Conservation (phyloP, 768 basidiomycete genomes). For the Amanita polypyramis region DNA sequence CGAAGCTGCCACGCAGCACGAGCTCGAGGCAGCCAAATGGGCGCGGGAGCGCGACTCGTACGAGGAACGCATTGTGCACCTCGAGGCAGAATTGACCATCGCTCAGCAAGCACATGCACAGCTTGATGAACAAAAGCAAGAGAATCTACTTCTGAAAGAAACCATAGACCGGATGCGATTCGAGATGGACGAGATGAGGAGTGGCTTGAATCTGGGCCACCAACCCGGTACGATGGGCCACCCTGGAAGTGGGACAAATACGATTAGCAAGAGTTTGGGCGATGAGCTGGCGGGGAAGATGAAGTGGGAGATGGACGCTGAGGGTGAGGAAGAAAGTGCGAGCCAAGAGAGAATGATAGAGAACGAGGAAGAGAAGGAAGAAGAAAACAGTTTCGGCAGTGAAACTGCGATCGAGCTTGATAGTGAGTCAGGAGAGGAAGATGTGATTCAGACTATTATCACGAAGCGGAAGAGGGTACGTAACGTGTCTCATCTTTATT, state of each 20-base stretch:
- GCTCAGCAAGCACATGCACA: slow-evolving; percentile 65
- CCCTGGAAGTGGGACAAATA: slow-evolving; percentile 38
- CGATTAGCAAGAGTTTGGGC: slow-evolving; percentile 64
- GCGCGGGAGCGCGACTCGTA: slow-evolving; percentile 56
- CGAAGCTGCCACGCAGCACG: slow-evolving; percentile 48
- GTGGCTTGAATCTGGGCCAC: slow-evolving; percentile 24
- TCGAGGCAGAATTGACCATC: slow-evolving; percentile 62
- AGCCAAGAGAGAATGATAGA: slow-evolving; percentile 25
- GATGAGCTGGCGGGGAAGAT: slow-evolving; percentile 62
- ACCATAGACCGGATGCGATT: slow-evolving; percentile 92
- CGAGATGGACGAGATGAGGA: slow-evolving; percentile 88
- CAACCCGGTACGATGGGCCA: slow-evolving; percentile 25
- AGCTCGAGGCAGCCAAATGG: slow-evolving; percentile 59
- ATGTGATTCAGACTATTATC: slow-evolving; percentile 82
- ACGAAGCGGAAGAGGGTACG: slow-evolving; percentile 69
- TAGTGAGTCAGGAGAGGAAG: slow-evolving; percentile 51
- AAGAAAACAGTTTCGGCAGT: slow-evolving; percentile 11
- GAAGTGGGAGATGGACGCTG: slow-evolving; percentile 34
- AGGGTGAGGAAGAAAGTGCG: slow-evolving; percentile 23
- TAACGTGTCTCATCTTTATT: slow-evolving; percentile 7
- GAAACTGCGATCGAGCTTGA: slow-evolving; percentile 2
- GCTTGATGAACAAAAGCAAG: slow-evolving; percentile 89
- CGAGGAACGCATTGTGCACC: slow-evolving; percentile 56
- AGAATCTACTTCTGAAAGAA: slow-evolving; percentile 88
- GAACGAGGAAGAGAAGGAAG: slow-evolving; percentile 28